Base-by-base conservation (phyloP, 1,139 yeast genomes). In the Hyphopichia fennica region DNA sequence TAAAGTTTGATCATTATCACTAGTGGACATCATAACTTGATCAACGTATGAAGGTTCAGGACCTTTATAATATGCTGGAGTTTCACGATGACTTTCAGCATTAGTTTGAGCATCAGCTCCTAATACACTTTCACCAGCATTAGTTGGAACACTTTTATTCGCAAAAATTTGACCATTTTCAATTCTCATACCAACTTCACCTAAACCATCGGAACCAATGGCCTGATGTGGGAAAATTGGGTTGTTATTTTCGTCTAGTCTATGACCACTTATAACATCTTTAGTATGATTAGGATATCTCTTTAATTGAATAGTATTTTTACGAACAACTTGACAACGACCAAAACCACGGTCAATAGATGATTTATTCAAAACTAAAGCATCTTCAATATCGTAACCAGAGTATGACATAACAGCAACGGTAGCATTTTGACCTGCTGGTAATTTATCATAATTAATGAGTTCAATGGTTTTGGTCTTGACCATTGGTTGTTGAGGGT, bases 331-430 rank as follows among this genome's bases (percentile, higher is more conserved):
- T 67, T 93, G 99, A 72, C 99, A 93, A 56, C 99, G 82, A 38
- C 99, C 99, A 65, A 90, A 93, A 1, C 99, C 99, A 62, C 99
- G 80, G 62, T 93, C 99, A 45, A 95, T 77, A 1, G 96, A 88
- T 0, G 97, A 75, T 63, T 93, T 93, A 66, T 93, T 93, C 53
- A 93, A 72, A 14, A 93, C 98, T 57, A 93, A 76, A 4, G 99
- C 99, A 83, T 93, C 99, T 70, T 93, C 99, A 65, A 95, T 95
- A 87, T 93, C 99, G 61, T 93, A 93, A 48, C 99, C 99, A 0
- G 98, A 91, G 60, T 93, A 93, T 10, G 97, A 88, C 99, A 93
- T 95, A 31, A 93, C 99, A 0, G 99, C 99, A 46, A 93, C 99
- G 1, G 96, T 88, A 8, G 99, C 99, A 62, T 93, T 93, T 65